Evolutionary conservation across 345 rosid genomes (phyloP).

Genomic region (Euphorbia lathyris): DNA sequence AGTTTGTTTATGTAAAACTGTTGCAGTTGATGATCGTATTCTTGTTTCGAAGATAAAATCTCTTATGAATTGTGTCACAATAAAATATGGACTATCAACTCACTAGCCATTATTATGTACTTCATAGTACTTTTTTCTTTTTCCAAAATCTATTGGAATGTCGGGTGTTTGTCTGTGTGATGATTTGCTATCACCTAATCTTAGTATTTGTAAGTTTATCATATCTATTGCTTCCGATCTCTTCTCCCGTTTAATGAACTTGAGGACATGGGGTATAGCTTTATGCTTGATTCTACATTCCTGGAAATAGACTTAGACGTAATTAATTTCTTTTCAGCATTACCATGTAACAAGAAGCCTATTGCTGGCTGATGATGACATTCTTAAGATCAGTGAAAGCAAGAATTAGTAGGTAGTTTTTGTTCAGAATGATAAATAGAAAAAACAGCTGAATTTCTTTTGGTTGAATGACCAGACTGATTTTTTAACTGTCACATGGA

Average conservation of each 20-base stretch:
- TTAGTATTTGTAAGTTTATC: not conserved
- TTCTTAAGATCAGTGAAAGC: not conserved
- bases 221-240: not conserved
- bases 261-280: not conserved
- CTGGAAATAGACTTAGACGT: too few species aligned
- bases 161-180: not conserved
- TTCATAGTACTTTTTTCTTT: not conserved
- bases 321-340: too few species aligned
- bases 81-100: not conserved
- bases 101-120: too few species aligned
- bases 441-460: not conserved
- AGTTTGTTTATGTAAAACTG: not conserved
- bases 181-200: not conserved
- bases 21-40: not conserved
- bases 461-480: not conserved
- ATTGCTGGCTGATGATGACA: not conserved
- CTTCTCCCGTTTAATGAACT: not conserved
- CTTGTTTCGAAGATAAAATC: not conserved
- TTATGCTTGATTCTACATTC: not conserved
- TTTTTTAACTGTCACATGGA: not conserved
- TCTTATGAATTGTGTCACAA: not conserved
- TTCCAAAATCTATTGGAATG: slow-evolving; percentile 1
- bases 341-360: not conserved
- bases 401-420: not conserved
- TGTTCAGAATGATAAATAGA: not conserved